Conservation (phyloP, 257 asterid species). For the Solanum boliviense region DNA sequence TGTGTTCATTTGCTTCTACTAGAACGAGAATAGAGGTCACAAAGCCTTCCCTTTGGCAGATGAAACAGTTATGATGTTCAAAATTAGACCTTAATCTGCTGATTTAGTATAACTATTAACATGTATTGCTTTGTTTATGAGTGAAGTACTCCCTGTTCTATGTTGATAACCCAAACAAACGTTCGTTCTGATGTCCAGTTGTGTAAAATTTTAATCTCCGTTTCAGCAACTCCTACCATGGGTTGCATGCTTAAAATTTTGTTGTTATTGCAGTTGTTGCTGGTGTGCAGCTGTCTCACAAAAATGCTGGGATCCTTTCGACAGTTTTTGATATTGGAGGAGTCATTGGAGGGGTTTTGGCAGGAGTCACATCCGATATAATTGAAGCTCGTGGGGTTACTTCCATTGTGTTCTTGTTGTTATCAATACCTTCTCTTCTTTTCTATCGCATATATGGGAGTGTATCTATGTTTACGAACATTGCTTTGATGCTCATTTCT, state of each 20-base stretch:
- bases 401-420: constrained; percentile 41
- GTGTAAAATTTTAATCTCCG: not conserved
- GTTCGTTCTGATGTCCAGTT: not conserved
- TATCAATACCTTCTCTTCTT: constrained; percentile 69
- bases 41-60: not conserved
- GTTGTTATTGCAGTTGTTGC: constrained; percentile 56
- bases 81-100: not conserved
- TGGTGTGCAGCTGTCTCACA: constrained; percentile 65
- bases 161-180: not conserved
- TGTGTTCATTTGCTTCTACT: not conserved
- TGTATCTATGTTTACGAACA: constrained; percentile 52
- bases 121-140: not conserved
- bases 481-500: constrained; percentile 46
- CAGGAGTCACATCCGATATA: constrained; percentile 64
- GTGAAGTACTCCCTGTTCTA: not conserved
- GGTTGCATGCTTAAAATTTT: not conserved
- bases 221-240: not conserved
- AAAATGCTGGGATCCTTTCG: constrained; percentile 79
- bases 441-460: constrained; percentile 67
- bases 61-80: not conserved
- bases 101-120: not conserved
- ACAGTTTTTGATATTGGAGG: constrained; percentile 88
- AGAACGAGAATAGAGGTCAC: not conserved
- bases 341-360: constrained; percentile 74
- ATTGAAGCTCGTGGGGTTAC: constrained; percentile 85